A percentile compares a stretch with the other conserved stretches of the same genome.
phyloP scores from a whole-genome alignment of 352 stramenopile species.

The Globisporangium viniferum region DNA sequence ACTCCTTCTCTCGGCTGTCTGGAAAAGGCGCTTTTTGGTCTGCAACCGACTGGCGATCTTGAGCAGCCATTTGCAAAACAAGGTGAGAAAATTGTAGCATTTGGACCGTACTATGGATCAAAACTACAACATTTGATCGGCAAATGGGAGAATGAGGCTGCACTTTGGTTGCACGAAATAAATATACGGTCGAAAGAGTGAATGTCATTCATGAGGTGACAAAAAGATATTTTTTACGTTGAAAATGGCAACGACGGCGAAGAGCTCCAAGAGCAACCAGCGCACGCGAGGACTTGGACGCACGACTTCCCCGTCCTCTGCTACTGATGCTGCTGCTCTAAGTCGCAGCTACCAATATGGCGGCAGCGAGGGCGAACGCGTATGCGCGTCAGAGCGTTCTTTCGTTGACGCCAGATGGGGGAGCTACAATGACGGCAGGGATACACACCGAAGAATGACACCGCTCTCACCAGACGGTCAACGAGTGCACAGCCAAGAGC shows the following conservation, averaged over 20 bases:
- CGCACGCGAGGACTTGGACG: not conserved
- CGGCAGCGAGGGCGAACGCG: not conserved
- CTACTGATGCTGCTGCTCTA: not conserved
- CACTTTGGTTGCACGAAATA: not conserved
- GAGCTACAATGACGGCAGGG: not conserved
- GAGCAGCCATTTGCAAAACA: constrained; percentile 10
- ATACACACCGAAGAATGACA: not conserved
- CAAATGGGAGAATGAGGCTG: not conserved
- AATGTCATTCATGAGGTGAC: not conserved
- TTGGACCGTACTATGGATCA: not conserved
- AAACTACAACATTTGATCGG: not conserved
- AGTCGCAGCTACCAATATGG: too few relatives aligned
- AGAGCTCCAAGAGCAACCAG: not conserved
- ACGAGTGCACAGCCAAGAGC: not conserved
- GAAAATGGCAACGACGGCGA: not conserved
- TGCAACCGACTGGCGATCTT: constrained; percentile 8
- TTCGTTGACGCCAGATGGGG: not conserved
- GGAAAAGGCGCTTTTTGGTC: constrained; percentile 1
- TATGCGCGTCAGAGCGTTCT: not conserved
- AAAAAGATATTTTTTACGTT: not conserved
- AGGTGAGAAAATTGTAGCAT: not conserved
- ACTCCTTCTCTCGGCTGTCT: not conserved
- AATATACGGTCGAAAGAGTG: not conserved
- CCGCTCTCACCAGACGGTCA: not conserved
- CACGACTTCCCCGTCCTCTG: not conserved